Evolutionary conservation across 768 basidiomycete species (phyloP).

Genomic region (Lactarius deliciosus): DNA sequence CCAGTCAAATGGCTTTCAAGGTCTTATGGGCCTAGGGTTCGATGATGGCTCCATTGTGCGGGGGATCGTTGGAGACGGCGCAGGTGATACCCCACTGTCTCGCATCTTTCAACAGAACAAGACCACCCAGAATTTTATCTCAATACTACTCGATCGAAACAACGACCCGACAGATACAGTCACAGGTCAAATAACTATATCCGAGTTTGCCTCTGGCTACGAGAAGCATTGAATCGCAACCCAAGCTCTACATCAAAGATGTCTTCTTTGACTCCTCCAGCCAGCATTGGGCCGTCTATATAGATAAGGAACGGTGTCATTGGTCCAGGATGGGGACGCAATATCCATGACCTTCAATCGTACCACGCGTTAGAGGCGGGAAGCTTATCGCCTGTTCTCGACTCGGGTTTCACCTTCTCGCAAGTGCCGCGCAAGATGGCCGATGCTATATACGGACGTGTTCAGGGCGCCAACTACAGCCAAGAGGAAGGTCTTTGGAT

Average conservation of each 20-base stretch:
- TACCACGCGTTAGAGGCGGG: slow-evolving; percentile 61
- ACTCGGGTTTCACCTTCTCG: slow-evolving; percentile 69
- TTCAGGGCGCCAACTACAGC: slow-evolving; percentile 70
- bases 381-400: slow-evolving; percentile 71
- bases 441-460: slow-evolving; percentile 79
- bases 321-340: slow-evolving; percentile 69
- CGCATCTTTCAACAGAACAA: slow-evolving; percentile 63
- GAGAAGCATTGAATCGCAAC: slow-evolving; percentile 60
- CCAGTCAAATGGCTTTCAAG: slow-evolving; percentile 60
- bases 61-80: slow-evolving; percentile 48
- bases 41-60: slow-evolving; percentile 66
- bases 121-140: slow-evolving; percentile 61
- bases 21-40: slow-evolving; percentile 77
- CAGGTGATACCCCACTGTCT: slow-evolving; percentile 60
- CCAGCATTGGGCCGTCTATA: slow-evolving; percentile 80
- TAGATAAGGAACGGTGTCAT: slow-evolving; percentile 67
- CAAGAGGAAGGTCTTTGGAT: slow-evolving; percentile 58
- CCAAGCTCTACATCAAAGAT: slow-evolving; percentile 63
- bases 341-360: slow-evolving; percentile 66
- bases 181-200: slow-evolving; percentile 68
- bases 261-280: slow-evolving; percentile 62
- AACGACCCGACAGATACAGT: slow-evolving; percentile 51
- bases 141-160: slow-evolving; percentile 62
- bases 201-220: slow-evolving; percentile 60
- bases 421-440: slow-evolving; percentile 74